Conservation (phyloP, 306 rosid species). For the Lathyrus sativus region DNA sequence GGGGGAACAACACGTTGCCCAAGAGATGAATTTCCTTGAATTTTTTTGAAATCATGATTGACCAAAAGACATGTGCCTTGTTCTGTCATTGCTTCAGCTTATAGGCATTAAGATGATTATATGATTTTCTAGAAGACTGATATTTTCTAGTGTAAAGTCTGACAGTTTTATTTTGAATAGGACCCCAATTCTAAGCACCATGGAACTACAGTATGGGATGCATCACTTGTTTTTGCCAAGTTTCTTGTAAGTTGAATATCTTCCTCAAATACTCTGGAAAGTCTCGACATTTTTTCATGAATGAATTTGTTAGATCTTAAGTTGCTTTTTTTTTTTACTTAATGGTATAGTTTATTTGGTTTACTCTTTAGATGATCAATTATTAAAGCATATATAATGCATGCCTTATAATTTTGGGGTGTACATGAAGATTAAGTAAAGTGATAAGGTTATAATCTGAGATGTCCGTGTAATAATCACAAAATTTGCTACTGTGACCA, state of each 20-base stretch:
- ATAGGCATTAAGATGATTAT: not conserved
- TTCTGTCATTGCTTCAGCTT: constrained; percentile 21
- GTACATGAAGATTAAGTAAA: constrained; percentile 7
- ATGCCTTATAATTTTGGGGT: constrained; percentile 5
- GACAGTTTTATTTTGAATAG: constrained; percentile 48
- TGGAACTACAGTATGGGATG: constrained; percentile 98
- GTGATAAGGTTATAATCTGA: not conserved
- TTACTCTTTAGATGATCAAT: not conserved
- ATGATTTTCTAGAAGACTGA: constrained; percentile 16
- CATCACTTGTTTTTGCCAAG: constrained; percentile 85
- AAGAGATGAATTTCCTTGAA: constrained; percentile 8
- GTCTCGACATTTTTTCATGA: constrained; percentile 22
- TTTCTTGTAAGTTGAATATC: constrained; percentile 64
- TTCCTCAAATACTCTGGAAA: constrained; percentile 27
- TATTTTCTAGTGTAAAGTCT: constrained; percentile 27
- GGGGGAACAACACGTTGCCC: not conserved
- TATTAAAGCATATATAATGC: constrained; percentile 4
- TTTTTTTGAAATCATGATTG: constrained; percentile 20
- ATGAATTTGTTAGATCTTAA: not conserved
- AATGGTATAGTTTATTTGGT: constrained; percentile 1
- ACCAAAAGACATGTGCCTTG: constrained; percentile 1
- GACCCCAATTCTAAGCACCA: constrained; percentile 95
- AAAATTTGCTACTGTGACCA: not conserved
- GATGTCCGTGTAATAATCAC: not conserved
- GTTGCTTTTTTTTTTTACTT: not conserved